Evolutionary conservation across 352 stramenopile species (phyloP), one percentile per base, ranked within the genome.

Genomic region (Globisporangium spinosum): DNA sequence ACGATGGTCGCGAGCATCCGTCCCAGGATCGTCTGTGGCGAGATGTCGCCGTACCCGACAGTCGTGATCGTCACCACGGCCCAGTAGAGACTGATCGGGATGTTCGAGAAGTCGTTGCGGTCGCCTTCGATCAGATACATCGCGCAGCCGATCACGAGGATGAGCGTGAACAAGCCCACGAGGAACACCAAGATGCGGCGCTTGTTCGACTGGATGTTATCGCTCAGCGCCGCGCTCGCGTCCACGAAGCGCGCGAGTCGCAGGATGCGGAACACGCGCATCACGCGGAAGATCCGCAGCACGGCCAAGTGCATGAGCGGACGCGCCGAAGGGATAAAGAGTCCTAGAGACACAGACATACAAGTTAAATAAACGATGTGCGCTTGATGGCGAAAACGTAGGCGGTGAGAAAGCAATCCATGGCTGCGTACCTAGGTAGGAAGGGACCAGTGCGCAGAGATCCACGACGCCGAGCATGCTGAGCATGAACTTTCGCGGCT

Each of bases 51-150:
- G 62, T 94, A 95, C 0, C 89, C 89, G 22, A 96, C 89, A 0
- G 89, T 96, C 35, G 89, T 95, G 68, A 96, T 90, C 29, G 89
- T 96, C 65, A 95, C 85, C 29, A 95, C 85, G 2, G 88, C 91
- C 85, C 88, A 95, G 71, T 95, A 95, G 17, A 95, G 74, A 68
- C 86, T 94, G 56, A 93, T 83, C 8, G 88, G 88, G 65, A 95
- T 95, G 67, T 94, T 95, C n/a, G 76, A 83, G 56, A 92, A 94
- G 56, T 70, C 79, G 57, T 91, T 64, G 56, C 71, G 77, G 59
- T 89, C 86, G 1, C 83, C 84, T 73, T 94, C 86, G 51, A 94
- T 92, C 23, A 94, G 74, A 34, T 94, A 94, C 82, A 94, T 94
- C 29, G 83, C 82, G 54, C 80, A 92, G 1, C 85, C 85, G 60